Conservation (phyloP, 805 yeast genomes). For the Nakazawaea ishiwadae region DNA sequence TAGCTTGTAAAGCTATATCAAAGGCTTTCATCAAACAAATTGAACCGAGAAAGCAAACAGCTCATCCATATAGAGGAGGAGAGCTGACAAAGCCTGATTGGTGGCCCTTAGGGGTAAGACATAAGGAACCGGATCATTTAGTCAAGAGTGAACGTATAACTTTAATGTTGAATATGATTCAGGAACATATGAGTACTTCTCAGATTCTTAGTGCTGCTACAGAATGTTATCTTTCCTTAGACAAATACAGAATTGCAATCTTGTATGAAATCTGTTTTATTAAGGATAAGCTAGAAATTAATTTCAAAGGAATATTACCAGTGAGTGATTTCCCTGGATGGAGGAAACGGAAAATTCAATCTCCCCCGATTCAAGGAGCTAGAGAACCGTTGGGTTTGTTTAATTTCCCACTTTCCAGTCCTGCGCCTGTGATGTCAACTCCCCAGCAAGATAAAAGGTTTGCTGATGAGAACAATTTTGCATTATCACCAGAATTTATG, state of each 20-base stretch:
- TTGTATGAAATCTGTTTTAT: constrained; percentile 7
- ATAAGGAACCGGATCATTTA: constrained; percentile 72
- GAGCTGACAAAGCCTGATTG: constrained; percentile 50
- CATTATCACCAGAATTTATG: background rate
- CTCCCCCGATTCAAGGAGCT: no score
- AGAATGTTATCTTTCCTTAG: background rate
- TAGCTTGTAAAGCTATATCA: constrained; percentile 55
- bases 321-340: constrained; percentile 4
- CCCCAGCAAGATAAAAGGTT: no score
- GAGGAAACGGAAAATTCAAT: background rate
- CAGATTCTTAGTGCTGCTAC: no score
- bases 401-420: background rate
- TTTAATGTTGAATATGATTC: constrained; percentile 38
- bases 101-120: constrained; percentile 65
- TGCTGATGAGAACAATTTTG: constrained; percentile 1
- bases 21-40: constrained; percentile 63
- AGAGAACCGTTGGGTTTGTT: background rate
- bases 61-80: constrained; percentile 55
- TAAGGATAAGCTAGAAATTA: background rate
- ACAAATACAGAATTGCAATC: background rate
- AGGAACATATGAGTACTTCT: no score
- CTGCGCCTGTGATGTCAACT: no score
- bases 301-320: background rate
- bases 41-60: constrained; percentile 64
- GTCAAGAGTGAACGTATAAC: constrained; percentile 50